Base-by-base conservation (phyloP, 148 eudicot species). In the Fagopyrum tataricum region DNA sequence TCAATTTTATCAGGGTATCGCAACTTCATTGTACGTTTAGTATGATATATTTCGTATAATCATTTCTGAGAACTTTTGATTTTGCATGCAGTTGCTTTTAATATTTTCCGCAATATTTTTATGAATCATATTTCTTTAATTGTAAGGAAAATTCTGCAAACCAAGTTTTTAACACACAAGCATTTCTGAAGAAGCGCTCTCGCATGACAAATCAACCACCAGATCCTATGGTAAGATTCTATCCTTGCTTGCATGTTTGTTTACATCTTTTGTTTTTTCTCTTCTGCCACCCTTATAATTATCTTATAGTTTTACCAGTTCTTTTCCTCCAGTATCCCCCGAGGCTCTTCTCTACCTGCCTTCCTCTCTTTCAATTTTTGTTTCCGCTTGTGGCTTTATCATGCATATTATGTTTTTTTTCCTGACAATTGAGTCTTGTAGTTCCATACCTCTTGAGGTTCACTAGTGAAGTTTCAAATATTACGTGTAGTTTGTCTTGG, bases 1-100 rank as follows among this genome's bases (percentile, higher is more conserved):
- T 91, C 98, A 43, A 85, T 95, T 74, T 77, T 95, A 79, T 91
- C 91, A 72, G 98, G 98, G 78, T 95, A 95, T 72, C 96, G 98
- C 76, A 95, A 95, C 79, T 95, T 89, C 82, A 90, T 95, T 15
- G 98, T 94, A 89, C 41, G 97, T 74, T 49, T 12, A 46, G 18
- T 11, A 43, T 6, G 72, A 8, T 42, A 69, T 69, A 20, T 68
- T 17, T 61, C 41, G 2, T 61, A 24, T 2, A 24, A 61, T 61
- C 17, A 23, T 64, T 9, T 18, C 3, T 13, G 9, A 18, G 39
- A 31, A n/a, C 1, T 64, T 64, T 37, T 64, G 7, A 64, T 64
- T 31, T 12, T 64, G n/a, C 68, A 13, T 64, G 68, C 68, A 31
- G 12, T 64, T 31, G 31, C 68, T 15, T 64, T 10, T 1, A 9